phyloP scores from a whole-genome alignment of 2,329 filamentous ascomycete species.

The Colletotrichum theobromicola region DNA sequence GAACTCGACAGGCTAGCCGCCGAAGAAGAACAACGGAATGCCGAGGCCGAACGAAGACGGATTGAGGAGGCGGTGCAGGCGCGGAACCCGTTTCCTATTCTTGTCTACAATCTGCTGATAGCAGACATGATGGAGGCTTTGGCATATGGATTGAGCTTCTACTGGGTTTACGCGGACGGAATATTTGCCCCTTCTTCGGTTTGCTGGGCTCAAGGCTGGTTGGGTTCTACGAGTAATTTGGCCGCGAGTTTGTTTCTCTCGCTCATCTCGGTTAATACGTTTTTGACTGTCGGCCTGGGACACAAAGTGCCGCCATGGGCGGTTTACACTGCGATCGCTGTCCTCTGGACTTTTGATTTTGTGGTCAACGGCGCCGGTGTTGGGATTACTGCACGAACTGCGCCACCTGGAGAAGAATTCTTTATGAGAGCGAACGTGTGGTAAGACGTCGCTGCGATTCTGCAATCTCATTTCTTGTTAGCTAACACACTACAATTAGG shows the following conservation, averaged over 20 bases:
- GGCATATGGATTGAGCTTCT: constrained; percentile 59
- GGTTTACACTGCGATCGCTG: constrained; percentile 47
- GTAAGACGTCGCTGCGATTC: neutral
- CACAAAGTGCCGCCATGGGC: constrained; percentile 48
- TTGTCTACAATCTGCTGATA: constrained; percentile 64
- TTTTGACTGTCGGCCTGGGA: constrained; percentile 55
- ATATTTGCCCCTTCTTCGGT: constrained; percentile 52
- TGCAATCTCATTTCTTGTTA: neutral
- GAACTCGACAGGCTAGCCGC: neutral
- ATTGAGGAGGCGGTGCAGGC: neutral
- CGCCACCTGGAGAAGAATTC: neutral
- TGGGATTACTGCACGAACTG: neutral
- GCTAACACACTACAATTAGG: constrained; percentile 31
- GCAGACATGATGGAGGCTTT: constrained; percentile 63
- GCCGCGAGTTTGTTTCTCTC: constrained; percentile 64
- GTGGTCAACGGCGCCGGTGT: constrained; percentile 1
- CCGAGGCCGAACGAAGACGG: neutral
- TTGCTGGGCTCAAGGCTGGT: constrained; percentile 61
- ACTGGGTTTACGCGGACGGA: constrained; percentile 52
- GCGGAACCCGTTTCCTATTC: constrained; percentile 61
- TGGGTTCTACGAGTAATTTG: constrained; percentile 62
- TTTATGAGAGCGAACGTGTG: constrained; percentile 17
- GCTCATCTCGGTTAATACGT: constrained; percentile 62
- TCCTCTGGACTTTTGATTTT: constrained; percentile 52
- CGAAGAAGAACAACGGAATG: neutral